Evolutionary conservation across 768 basidiomycete genomes (phyloP).

Genomic region (Termitomyces sp.): DNA sequence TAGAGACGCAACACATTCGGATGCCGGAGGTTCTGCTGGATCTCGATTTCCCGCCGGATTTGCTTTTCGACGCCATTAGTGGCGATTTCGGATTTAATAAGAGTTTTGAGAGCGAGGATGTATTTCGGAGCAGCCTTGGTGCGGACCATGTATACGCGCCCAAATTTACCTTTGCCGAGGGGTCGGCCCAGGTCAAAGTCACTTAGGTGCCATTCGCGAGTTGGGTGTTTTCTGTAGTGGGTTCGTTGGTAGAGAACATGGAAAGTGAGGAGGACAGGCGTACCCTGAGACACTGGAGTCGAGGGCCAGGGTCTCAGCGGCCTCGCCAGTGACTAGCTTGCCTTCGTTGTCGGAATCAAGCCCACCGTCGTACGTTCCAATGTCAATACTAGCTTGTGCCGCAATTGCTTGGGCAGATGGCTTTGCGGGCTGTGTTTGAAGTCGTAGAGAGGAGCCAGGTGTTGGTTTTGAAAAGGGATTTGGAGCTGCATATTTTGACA

Average conservation of each 20-base stretch:
- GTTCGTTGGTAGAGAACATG: neutral
- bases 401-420: conserved; percentile 18
- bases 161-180: conserved; percentile 97
- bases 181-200: conserved; percentile 94
- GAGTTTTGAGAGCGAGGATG: conserved; percentile 93
- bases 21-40: conserved; percentile 93
- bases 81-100: conserved; percentile 95
- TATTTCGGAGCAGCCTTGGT: conserved; percentile 85
- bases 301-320: conserved; percentile 76
- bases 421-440: conserved; percentile 21
- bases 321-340: conserved; percentile 66
- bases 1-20: conserved; percentile 93
- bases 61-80: conserved; percentile 92
- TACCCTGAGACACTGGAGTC: conserved; percentile 76
- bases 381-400: conserved; percentile 49
- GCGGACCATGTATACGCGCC: conserved; percentile 96
- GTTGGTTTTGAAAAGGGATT: conserved; percentile 42
- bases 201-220: conserved; percentile 80
- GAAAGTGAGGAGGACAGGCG: neutral
- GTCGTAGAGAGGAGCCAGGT: conserved; percentile 41
- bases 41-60: conserved; percentile 95
- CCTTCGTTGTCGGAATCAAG: conserved; percentile 84
- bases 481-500: conserved; percentile 73
- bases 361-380: conserved; percentile 91
- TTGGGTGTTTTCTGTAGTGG: conserved; percentile 54